Percentiles rank a stretch among this genome's conserved stretches.
phyloP scores from a whole-genome alignment of 2,329 filamentous ascomycete genomes.

The Podosphaera fusca region DNA sequence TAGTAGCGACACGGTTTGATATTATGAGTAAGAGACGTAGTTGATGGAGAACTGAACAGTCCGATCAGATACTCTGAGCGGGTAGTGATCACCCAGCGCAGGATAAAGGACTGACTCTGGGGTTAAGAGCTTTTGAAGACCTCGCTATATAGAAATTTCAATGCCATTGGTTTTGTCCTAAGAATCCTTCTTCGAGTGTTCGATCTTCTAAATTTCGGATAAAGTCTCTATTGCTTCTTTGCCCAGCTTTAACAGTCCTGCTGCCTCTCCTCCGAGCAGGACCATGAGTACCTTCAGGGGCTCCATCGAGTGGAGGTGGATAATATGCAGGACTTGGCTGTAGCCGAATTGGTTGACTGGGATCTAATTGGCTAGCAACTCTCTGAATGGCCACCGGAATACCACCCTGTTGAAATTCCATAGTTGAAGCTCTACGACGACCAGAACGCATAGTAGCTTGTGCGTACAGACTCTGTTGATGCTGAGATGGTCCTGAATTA shows the following conservation, averaged over 20 bases:
- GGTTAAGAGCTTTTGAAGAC: neutral
- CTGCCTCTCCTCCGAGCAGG: conserved; percentile 54
- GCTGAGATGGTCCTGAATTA: conserved; percentile 23
- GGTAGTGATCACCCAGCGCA: neutral
- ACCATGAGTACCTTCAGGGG: conserved; percentile 34
- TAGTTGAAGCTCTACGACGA: conserved; percentile 78
- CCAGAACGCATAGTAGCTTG: conserved; percentile 57
- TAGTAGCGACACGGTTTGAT: neutral
- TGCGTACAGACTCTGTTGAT: conserved; percentile 42
- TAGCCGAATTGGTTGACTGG: conserved; percentile 75
- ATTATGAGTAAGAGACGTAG: neutral
- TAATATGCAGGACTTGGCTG: conserved; percentile 96
- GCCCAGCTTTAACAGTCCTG: conserved; percentile 35
- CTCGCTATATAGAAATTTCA: conserved; percentile 20
- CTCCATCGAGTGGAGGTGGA: conserved; percentile 70
- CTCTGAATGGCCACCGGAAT: conserved; percentile 84
- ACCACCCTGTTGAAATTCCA: conserved; percentile 83
- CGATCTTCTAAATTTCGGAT: conserved; percentile 87
- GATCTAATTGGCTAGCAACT: conserved; percentile 87
- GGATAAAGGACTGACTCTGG: conserved; percentile 5
- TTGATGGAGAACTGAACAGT: neutral
- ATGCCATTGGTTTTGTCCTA: conserved; percentile 45
- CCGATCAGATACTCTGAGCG: neutral
- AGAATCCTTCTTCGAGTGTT: conserved; percentile 79
- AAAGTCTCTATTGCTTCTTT: conserved; percentile 54